Conservation (phyloP, 805 yeast genomes). For the Wickerhamiella kurtzmanii region DNA sequence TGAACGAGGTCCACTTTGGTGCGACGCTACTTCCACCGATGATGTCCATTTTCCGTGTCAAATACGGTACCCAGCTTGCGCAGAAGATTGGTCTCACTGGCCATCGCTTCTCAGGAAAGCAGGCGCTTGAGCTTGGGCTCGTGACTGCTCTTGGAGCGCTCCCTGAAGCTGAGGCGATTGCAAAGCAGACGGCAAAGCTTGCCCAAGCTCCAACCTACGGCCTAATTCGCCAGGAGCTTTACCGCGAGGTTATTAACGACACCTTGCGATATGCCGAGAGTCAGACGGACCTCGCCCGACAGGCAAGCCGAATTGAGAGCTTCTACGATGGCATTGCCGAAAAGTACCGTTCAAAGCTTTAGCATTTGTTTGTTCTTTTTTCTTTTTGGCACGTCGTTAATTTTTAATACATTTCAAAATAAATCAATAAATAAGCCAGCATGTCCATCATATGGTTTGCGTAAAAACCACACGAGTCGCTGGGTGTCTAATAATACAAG, state of each 20-base stretch:
- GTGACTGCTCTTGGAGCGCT: constrained; percentile 26
- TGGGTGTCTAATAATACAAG: too few relatives aligned
- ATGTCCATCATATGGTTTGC: too few relatives aligned
- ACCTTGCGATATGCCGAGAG: constrained; percentile 14
- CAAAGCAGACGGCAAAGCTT: constrained; percentile 13
- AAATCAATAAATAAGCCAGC: too few relatives aligned
- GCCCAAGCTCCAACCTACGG: constrained; percentile 25
- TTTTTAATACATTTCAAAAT: background rate
- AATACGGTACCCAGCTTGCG: constrained; percentile 22
- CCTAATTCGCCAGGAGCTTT: constrained; percentile 21
- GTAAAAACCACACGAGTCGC: too few relatives aligned
- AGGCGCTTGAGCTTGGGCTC: constrained; percentile 71
- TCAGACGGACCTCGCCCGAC: constrained; percentile 2
- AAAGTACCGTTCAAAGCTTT: constrained; percentile 12
- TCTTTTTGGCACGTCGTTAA: background rate
- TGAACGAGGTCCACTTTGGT: constrained; percentile 30
- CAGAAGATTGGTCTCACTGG: constrained; percentile 25
- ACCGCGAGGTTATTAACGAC: constrained; percentile 20
- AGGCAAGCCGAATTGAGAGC: constrained; percentile 9
- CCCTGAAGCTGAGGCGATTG: constrained; percentile 24
- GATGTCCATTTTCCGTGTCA: constrained; percentile 25
- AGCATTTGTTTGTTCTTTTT: background rate
- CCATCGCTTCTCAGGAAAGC: constrained; percentile 38
- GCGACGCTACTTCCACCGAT: constrained; percentile 27
- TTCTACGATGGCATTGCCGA: constrained; percentile 11